A percentile compares a stretch with the other conserved stretches of the same genome.
Conservation (phyloP, 78 protist species). For the Cavenderia fasciculata region DNA sequence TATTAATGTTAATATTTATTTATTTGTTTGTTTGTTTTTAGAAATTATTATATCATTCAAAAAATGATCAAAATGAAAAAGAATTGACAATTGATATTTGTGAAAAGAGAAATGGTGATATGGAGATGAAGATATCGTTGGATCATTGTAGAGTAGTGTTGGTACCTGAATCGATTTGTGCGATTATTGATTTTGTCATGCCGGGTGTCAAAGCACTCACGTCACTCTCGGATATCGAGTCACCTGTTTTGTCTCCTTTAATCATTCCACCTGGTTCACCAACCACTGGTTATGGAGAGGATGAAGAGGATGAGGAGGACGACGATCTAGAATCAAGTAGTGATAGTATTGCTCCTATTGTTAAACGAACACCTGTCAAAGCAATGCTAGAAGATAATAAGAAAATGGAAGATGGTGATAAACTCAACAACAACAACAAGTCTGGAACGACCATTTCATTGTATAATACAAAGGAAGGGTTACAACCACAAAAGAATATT, state of each 20-base stretch:
- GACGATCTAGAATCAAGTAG: not conserved
- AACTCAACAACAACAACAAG: too few relatives aligned
- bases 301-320: too few relatives aligned
- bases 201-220: constrained; percentile 61
- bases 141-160: constrained; percentile 31
- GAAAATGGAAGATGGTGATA: not conserved
- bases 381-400: constrained; percentile 26
- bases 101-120: constrained; percentile 52
- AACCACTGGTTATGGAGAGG: too few relatives aligned
- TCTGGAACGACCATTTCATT: too few relatives aligned
- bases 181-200: constrained; percentile 67
- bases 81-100: constrained; percentile 19
- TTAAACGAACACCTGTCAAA: constrained; percentile 9
- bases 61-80: constrained; percentile 29
- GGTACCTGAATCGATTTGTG: constrained; percentile 56
- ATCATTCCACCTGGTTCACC: too few relatives aligned
- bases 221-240: constrained; percentile 44
- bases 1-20: too few relatives aligned
- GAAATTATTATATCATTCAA: constrained; percentile 14
- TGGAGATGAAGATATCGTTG: constrained; percentile 19
- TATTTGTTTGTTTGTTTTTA: too few relatives aligned
- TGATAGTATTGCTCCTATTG: not conserved
- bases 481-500: not conserved
- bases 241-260: constrained; percentile 50
- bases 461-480: too few relatives aligned